Evolutionary conservation across 331 rosid genomes (phyloP).

Genomic region (Pyracantha coccinea): DNA sequence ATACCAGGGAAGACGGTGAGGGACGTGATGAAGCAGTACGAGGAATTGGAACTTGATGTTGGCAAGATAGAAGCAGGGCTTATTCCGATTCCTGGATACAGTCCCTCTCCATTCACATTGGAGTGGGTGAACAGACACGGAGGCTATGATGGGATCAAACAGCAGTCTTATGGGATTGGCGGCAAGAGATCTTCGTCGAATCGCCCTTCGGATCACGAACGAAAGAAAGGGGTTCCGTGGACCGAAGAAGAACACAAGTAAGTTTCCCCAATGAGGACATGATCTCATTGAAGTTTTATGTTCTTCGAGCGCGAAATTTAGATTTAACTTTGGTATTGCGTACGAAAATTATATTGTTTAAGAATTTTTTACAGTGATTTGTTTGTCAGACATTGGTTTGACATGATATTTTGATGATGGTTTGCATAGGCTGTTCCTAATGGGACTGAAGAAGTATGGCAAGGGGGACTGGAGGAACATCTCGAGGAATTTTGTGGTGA

Average conservation of each 20-base stretch:
- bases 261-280: not conserved
- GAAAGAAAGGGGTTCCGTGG: slow-evolving; percentile 97
- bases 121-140: slow-evolving; percentile 62
- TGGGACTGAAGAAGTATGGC: slow-evolving; percentile 85
- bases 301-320: not conserved
- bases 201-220: slow-evolving; percentile 58
- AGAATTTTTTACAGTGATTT: not conserved
- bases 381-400: not conserved
- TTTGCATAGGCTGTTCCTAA: slow-evolving; percentile 57
- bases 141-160: slow-evolving; percentile 48
- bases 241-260: slow-evolving; percentile 96
- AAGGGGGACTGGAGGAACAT: slow-evolving; percentile 99
- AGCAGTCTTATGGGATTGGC: slow-evolving; percentile 35
- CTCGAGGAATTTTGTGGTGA: slow-evolving; percentile 68
- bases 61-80: slow-evolving; percentile 74
- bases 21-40: slow-evolving; percentile 67
- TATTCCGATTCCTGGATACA: slow-evolving; percentile 67
- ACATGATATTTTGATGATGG: not conserved
- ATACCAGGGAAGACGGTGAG: slow-evolving; percentile 68
- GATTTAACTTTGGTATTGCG: not conserved
- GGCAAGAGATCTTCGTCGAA: slow-evolving; percentile 50
- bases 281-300: not conserved
- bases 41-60: slow-evolving; percentile 68
- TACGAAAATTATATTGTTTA: not conserved
- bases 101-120: slow-evolving; percentile 53